Evolutionary conservation across 2,329 filamentous ascomycete species (phyloP).

Genomic region (Gremmenia infestans): DNA sequence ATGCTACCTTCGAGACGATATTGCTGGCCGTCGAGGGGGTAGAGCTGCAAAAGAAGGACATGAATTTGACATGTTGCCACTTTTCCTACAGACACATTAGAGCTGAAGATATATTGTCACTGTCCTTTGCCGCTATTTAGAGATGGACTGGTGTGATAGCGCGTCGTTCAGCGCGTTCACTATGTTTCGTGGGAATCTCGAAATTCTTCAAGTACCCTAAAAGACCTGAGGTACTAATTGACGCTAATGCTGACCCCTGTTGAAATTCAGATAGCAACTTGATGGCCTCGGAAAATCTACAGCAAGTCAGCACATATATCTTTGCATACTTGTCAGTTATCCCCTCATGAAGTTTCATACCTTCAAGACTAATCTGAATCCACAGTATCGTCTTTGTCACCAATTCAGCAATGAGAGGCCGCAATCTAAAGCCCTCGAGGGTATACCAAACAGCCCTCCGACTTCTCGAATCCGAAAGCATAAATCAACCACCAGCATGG

Average conservation of each 20-base stretch:
- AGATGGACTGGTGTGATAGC: background rate
- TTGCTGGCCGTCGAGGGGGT: slow-evolving; percentile 44
- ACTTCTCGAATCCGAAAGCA: slow-evolving; percentile 40
- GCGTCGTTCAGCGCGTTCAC: background rate
- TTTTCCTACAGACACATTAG: slow-evolving; percentile 21
- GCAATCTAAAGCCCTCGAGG: slow-evolving; percentile 37
- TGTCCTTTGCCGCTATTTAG: background rate
- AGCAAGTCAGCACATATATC: background rate
- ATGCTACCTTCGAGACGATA: slow-evolving; percentile 41
- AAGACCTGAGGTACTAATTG: background rate
- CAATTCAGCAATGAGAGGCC: slow-evolving; percentile 25
- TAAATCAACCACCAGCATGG: slow-evolving; percentile 33
- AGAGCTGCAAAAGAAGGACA: slow-evolving; percentile 55
- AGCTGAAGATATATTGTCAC: slow-evolving; percentile 7
- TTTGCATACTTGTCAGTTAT: background rate
- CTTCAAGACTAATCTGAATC: background rate
- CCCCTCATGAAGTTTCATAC: background rate
- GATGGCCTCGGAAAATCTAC: background rate
- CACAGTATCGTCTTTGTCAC: background rate
- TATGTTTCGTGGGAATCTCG: slow-evolving; percentile 1
- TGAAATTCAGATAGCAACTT: slow-evolving; percentile 2
- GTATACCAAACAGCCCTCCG: slow-evolving; percentile 43
- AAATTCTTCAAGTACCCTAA: background rate
- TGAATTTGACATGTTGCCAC: slow-evolving; percentile 57
- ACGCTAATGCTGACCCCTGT: background rate